Base-by-base conservation (phyloP, 768 basidiomycete species). In the Agaricus sinodeliciosus region DNA sequence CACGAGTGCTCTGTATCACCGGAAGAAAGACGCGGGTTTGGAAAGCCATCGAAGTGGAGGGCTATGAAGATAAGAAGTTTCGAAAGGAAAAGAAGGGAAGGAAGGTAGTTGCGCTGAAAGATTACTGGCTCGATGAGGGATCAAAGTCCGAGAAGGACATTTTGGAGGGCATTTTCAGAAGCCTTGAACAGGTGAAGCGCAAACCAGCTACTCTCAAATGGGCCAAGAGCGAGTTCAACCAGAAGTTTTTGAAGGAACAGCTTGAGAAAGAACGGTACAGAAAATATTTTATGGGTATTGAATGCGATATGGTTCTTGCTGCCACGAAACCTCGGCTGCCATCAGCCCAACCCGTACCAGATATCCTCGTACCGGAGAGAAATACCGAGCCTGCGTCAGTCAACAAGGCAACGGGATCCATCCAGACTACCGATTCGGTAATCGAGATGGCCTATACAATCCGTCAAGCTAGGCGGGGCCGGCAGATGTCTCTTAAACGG, bases 81-180 rank as follows among this genome's bases (percentile, higher is more conserved):
- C 16, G 15, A 9, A 16, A 19, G 46, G 31, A 13, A 7, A 41
- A n/a, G n/a, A n/a, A 16, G 31, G 57, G 54, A 26, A 54, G 49
- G 34, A 41, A 13, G 18, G 15, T 19, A 9, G 28, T 47, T 5
- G 57, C 57, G 13, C 19, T 63, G 19, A 59, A 60, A 46, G 58
- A 63, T 43, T 56, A 59, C 11, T 63, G 60, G 60, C 48, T 61
- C 2, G 55, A 59, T 27, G 40, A 16, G 1, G 18, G n/a, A 5
- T 48, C 60, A 13, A 12, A 19, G 5, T 57, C 56, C 3, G 58
- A 61, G 27, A 19, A 22, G 9, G 27, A 59, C 19, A 57, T 59
- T 22, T 57, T 59, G 40, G 11, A 44, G 0, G 39, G n/a, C 27
- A 54, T 62, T 36, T 55, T 56, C 37, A 7, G 48, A 5, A 42